These are phyloP conservation scores for Sisymbrium altissimum DNA, from an alignment of 345 rosid genomes.

Conservation along the genomic window DNA sequence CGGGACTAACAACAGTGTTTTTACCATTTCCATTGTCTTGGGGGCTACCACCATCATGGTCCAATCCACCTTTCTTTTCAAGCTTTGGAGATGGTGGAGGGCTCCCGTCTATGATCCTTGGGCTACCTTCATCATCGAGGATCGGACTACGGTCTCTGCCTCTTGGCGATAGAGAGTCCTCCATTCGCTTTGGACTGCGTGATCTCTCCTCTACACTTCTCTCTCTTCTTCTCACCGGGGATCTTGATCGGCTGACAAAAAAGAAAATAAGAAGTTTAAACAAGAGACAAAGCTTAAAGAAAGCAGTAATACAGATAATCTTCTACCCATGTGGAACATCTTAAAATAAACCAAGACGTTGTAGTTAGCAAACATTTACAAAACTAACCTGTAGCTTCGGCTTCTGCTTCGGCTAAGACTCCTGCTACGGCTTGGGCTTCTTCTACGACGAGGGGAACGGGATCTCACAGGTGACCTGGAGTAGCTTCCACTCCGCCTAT, in stretches of 20 bases:
- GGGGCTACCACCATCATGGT: conserved; percentile 43
- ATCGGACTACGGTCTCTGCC: conserved; percentile 58
- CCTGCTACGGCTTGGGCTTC: conserved; percentile 77
- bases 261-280: neutral
- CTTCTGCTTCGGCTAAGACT: conserved; percentile 62
- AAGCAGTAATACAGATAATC: neutral
- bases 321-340: neutral
- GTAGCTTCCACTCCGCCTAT: conserved; percentile 57
- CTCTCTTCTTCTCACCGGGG: conserved; percentile 65
- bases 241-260: conserved; percentile 63
- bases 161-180: conserved; percentile 43
- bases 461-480: conserved; percentile 65
- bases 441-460: conserved; percentile 64
- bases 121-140: conserved; percentile 54
- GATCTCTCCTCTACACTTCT: conserved; percentile 39
- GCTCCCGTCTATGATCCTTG: conserved; percentile 38
- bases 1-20: conserved; percentile 42
- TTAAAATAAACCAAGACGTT: neutral
- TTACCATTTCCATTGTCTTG: conserved; percentile 34
- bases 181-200: conserved; percentile 43
- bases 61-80: conserved; percentile 40
- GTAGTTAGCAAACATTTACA: neutral
- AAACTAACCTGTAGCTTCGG: conserved; percentile 64
- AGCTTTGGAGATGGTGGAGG: conserved; percentile 44
- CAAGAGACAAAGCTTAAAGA: conserved; percentile 1